Percentiles rank a stretch among this genome's conserved stretches.
Conservation (phyloP, 306 rosid species). For the Sphenostylis stenocarpa region DNA sequence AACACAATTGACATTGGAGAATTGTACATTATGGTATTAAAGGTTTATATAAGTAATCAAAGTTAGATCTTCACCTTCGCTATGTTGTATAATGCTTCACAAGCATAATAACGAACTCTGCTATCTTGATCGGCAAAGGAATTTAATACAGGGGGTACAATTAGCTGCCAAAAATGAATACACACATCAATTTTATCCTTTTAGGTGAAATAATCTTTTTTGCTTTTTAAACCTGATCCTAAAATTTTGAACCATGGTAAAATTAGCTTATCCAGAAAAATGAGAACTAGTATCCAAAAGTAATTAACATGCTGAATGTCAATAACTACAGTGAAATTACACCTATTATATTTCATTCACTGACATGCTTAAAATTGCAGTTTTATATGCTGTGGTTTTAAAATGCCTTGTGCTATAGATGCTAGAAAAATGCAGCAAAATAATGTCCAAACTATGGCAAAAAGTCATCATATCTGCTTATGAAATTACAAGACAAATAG, state of each 20-base stretch:
- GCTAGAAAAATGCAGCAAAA: background rate
- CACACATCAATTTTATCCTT: background rate
- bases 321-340: background rate
- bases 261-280: background rate
- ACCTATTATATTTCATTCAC: conserved; percentile 17
- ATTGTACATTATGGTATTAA: conserved; percentile 26
- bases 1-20: conserved; percentile 35
- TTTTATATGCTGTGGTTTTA: background rate
- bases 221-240: background rate
- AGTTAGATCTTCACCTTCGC: conserved; percentile 74
- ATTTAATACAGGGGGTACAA: conserved; percentile 87
- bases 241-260: background rate
- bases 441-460: background rate
- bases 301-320: background rate
- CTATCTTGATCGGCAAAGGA: conserved; percentile 99
- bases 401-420: background rate
- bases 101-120: conserved; percentile 98
- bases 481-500: background rate
- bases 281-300: conserved; percentile 2
- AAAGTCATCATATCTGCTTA: background rate
- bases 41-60: conserved; percentile 23
- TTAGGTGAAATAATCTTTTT: background rate
- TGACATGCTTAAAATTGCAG: background rate
- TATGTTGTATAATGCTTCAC: conserved; percentile 95
- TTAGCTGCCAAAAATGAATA: conserved; percentile 63